phyloP scores from a whole-genome alignment of 768 basidiomycete genomes.

The Hydnomerulius pinastri region DNA sequence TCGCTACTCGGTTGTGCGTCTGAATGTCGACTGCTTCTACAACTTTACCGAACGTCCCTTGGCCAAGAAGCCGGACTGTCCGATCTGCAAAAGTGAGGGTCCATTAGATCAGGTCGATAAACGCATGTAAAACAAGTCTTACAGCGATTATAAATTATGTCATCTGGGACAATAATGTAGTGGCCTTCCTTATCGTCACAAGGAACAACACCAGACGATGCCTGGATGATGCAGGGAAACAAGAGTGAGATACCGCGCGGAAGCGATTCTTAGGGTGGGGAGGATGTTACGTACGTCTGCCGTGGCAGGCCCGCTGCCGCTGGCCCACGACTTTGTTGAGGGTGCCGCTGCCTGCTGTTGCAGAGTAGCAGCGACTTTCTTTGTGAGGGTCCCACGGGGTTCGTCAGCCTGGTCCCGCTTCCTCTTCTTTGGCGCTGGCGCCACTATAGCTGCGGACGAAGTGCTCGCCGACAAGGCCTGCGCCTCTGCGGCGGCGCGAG shows the following conservation, averaged over 20 bases:
- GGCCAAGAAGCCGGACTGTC: conserved; percentile 87
- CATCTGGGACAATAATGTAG: conserved; percentile 92
- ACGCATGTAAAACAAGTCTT: conserved; percentile 31
- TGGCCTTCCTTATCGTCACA: conserved; percentile 99
- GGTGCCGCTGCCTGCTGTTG: conserved; percentile 52
- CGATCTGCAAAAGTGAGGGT: conserved; percentile 60
- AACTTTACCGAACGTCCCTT: conserved; percentile 99
- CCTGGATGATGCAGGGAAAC: conserved; percentile 42
- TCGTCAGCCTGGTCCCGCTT: conserved; percentile 78
- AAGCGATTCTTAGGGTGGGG: conserved; percentile 9
- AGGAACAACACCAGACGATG: conserved; percentile 64
- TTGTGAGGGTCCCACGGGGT: conserved; percentile 63
- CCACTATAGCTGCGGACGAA: conserved; percentile 62
- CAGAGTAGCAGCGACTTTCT: conserved; percentile 56
- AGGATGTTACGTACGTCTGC: conserved; percentile 60
- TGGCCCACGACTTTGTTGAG: conserved; percentile 66
- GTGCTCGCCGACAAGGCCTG: conserved; percentile 68
- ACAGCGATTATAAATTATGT: conserved; percentile 87
- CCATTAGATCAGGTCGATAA: conserved; percentile 14
- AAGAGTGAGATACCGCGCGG: conserved; percentile 28
- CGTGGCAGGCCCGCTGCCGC: conserved; percentile 60
- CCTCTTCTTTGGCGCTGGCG: conserved; percentile 80
- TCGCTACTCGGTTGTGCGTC: conserved; percentile 79
- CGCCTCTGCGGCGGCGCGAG: conserved; percentile 84
- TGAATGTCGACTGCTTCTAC: conserved; percentile 88